Base-by-base conservation (phyloP, 495 filamentous ascomycete genomes). In the Aspergillus sclerotiicarbonarius region DNA sequence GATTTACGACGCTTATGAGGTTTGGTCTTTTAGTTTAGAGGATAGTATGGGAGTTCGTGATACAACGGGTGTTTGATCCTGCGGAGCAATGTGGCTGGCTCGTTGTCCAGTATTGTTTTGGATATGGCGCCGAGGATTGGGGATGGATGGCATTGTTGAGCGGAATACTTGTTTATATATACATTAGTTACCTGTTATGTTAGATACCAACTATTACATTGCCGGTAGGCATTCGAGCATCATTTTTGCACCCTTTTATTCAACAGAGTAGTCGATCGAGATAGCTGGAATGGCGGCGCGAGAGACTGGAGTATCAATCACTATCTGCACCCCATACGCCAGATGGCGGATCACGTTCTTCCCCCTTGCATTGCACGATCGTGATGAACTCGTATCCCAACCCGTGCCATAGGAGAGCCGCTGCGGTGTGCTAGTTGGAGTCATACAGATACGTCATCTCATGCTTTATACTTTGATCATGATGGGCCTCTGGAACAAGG, bases 1-100 rank as follows among this genome's bases (percentile, higher is more conserved):
- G 61, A 68, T 57, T 57, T 58, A 72, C 68, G 71, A 73, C 62
- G n/a, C 31, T 67, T 62, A 73, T 61, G 68, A 53, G 54, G 19
- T 20, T 53, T 52, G 18, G 8, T 51, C 53, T 50, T 62, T 53
- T 35, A 32, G 10, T 25, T 35, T 37, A 31, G 25, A 25, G 21
- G 53, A 43, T 20, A 45, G 44, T 21, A 29, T 20, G 44, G 56
- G 54, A 60, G 62, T 53, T 64, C 53, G 44, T 55, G 55, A 55
- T 54, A 54, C 45, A 61, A 29, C 19, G 32, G 29, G 33, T 21
- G 51, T 41, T 53, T 53, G 15, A 21, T 16, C 25, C 0, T 9
- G 25, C 1, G 20, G 2, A 18, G 9, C 20, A n/a, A 46, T n/a
- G 8, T n/a, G 37, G 37, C 37, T 41, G 5, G 5, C 37, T 41